Evolutionary conservation across 352 stramenopile genomes (phyloP), one percentile per base, ranked within the genome.

Genomic region (Phytopythium aichiense): DNA sequence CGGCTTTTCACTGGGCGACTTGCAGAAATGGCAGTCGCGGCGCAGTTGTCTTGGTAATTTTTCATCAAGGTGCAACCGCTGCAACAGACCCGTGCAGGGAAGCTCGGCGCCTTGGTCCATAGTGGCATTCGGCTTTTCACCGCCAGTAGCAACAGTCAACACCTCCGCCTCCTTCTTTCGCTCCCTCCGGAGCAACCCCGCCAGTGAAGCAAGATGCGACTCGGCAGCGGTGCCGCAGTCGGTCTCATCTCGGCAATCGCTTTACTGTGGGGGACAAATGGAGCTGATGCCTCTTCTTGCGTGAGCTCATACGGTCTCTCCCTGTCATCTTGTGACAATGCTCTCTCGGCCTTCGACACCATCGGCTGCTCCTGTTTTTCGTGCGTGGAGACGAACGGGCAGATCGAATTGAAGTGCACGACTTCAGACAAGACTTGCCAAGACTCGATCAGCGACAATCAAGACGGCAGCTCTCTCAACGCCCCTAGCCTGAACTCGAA

Each of bases 291-390:
- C 12, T 20, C 11, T 3, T 51, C 45, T 51, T 58, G 20, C 53
- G 7, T 33, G 15, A 42, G 18, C 35, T 20, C 38, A 7, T 31
- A 45, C 31, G 16, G 5, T 22, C 12, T 20, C 30, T 48, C n/a
- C 7, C 15, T 68, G 12, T 53, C 28, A 11, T 64, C 55, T n/a
- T 69, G 58, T 25, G 22, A 62, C 58, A 37, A 59, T n/a, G 58
- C 52, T 13, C 31, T 57, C 28, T 52, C n/a, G 5, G 28, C 31
- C 35, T 66, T 64, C 33, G 38, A 60, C 2, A 52, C 4, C 13
- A 35, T 64, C 15, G 55, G 60, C 13, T 66, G 64, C 42, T 45
- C 54, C 1, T 66, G 55, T 46, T 70, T 42, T 56, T 46, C 54
- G 4, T 70, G 64, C 43, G 45, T 33, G 5, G 55, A 63, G 52